These are phyloP conservation scores for Blastosporella zonata DNA, from an alignment of 1,284 basidiomycete genomes.

Conservation along the genomic window DNA sequence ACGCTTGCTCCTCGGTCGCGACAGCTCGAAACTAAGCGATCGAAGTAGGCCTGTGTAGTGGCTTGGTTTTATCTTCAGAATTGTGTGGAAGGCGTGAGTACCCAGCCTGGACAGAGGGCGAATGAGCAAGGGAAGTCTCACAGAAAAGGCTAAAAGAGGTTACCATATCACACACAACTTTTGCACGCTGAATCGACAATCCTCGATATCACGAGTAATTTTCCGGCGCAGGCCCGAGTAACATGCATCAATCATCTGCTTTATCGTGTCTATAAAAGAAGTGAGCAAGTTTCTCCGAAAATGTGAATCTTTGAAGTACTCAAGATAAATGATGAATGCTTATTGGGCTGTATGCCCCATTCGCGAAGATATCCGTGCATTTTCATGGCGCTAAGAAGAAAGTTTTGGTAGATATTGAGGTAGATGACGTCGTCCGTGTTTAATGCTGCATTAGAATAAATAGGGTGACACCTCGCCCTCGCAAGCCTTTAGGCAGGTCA, in stretches of 20 bases:
- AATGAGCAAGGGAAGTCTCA: slow-evolving; percentile 1
- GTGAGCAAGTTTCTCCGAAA: neutral
- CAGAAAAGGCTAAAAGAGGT: slow-evolving; percentile 22
- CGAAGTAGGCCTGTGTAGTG: slow-evolving; percentile 46
- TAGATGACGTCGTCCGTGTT: slow-evolving; percentile 67
- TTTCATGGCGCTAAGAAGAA: slow-evolving; percentile 85
- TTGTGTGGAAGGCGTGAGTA: slow-evolving; percentile 67
- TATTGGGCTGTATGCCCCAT: slow-evolving; percentile 47
- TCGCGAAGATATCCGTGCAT: slow-evolving; percentile 78
- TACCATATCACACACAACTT: slow-evolving; percentile 64
- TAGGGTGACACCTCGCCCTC: slow-evolving; percentile 66
- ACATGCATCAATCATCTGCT: slow-evolving; percentile 55
- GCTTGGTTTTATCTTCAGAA: slow-evolving; percentile 56
- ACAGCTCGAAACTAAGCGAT: slow-evolving; percentile 49
- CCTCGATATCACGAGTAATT: slow-evolving; percentile 27
- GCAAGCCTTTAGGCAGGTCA: slow-evolving; percentile 45
- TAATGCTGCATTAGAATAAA: slow-evolving; percentile 75
- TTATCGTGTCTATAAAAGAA: slow-evolving; percentile 47
- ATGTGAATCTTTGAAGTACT: slow-evolving; percentile 37
- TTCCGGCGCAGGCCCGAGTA: slow-evolving; percentile 52
- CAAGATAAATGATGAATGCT: slow-evolving; percentile 48
- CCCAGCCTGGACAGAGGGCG: slow-evolving; percentile 64
- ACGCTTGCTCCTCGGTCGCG: slow-evolving; percentile 39
- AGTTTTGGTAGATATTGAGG: slow-evolving; percentile 85
- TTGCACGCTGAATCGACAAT: slow-evolving; percentile 40